Base-by-base conservation (phyloP, 306 rosid species). In the Arachis hypogaea region DNA sequence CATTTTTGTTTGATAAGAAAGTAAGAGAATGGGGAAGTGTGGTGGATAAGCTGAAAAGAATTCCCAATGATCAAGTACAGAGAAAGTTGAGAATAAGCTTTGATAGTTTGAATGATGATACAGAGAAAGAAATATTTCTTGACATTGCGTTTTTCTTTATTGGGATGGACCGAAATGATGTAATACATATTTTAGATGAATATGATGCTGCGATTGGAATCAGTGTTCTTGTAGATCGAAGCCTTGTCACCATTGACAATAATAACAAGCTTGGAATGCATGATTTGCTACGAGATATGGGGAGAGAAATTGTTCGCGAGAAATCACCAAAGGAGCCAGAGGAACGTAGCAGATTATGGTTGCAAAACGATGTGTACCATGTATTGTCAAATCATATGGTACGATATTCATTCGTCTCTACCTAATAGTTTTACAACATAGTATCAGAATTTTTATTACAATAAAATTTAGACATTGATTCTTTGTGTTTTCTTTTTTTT, bases 211-310 rank as follows among this genome's bases (percentile, higher is more conserved):
- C 51, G 18, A 30, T 7, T 59, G 83, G 79, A 52, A 68, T 79
- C 5, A 43, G 33, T 14, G 36, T 16, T 10, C 75, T 79, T 7
- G 14, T 66, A 5, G 70, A 79, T 29, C 10, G 69, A 18, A 40
- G 83, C 51, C 79, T 73, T 16, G 33, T 79, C 5, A 73, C 16
- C 0, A 8, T 67, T 30, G 49, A 7, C 6, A 18, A 54, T 1
- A 33, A 68, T 5, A 79, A 73, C 54, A 73, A 16, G 22, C 75
- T 79, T 44, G 71, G 74, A 51, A 79, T 79, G 83, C 83, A 73
- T 79, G 54, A 59, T 50, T 51, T 79, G 51, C 3, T 79, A 4
- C 38, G 59, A 7, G 66, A 67, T 1, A 79, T 79, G 83, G 83
- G 79, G 8, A 73, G 75, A 42, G 71, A 79, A 73, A 60, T 79